Conservation (phyloP, 441 rosid genomes). For the Monsonia emarginata region DNA sequence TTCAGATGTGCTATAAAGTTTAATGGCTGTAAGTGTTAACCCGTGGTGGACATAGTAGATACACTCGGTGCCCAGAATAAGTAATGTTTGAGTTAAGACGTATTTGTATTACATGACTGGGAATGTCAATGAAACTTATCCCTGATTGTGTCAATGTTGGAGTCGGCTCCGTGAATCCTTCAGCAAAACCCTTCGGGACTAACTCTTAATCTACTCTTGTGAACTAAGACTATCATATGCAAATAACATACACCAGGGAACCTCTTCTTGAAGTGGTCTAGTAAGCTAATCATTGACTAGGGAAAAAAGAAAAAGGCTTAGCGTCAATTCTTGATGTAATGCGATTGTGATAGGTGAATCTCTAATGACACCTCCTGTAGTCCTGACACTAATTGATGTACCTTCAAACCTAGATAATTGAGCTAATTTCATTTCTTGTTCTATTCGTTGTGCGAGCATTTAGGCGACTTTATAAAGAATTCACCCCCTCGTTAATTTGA, state of each 20-base stretch:
- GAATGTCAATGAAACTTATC: neutral
- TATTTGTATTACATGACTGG: neutral
- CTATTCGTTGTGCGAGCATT: neutral
- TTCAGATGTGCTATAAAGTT: neutral
- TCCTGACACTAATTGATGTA: too few relatives aligned
- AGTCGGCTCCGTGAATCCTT: too few relatives aligned
- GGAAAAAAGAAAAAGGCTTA: too few relatives aligned
- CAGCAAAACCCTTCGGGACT: too few relatives aligned
- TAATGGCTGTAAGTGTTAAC: neutral
- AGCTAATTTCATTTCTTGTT: neutral
- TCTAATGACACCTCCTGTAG: too few relatives aligned
- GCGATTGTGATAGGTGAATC: too few relatives aligned
- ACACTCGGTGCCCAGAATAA: neutral
- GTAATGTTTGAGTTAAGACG: neutral
- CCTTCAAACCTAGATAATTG: neutral
- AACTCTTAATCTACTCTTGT: neutral
- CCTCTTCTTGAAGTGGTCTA: neutral
- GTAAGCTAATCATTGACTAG: neutral
- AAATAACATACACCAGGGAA: neutral
- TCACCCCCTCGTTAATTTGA: neutral
- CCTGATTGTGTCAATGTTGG: neutral
- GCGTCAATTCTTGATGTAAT: too few relatives aligned
- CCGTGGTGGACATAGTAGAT: neutral
- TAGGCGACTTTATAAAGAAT: neutral
- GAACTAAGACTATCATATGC: neutral